phyloP scores from a whole-genome alignment of 768 basidiomycete genomes.

The Boletus rufocinnamomeus region DNA sequence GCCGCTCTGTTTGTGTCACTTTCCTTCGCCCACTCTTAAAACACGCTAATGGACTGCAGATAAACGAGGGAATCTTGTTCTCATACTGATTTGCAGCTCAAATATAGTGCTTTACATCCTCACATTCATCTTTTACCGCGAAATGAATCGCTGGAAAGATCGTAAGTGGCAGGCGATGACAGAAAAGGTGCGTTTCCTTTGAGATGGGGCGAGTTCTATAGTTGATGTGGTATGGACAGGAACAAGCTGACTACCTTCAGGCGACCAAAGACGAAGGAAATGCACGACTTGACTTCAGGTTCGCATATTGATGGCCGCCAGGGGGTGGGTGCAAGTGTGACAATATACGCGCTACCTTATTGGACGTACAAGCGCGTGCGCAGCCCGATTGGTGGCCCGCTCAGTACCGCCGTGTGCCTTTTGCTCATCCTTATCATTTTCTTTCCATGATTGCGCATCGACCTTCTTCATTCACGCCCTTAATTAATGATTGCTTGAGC shows the following conservation, averaged over 20 bases:
- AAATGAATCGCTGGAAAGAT: constrained; percentile 49
- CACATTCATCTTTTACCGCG: constrained; percentile 50
- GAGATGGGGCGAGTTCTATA: neutral
- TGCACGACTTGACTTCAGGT: constrained; percentile 56
- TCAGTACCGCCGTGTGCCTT: no score
- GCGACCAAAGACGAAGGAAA: constrained; percentile 64
- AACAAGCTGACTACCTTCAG: constrained; percentile 56
- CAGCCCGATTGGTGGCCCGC: no score
- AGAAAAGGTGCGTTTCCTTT: constrained; percentile 37
- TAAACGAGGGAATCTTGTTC: constrained; percentile 56
- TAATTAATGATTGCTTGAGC: no score
- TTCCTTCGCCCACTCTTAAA: neutral
- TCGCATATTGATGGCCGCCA: constrained; percentile 44
- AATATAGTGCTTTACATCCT: constrained; percentile 46
- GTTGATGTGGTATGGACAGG: constrained; percentile 32
- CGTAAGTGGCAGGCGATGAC: constrained; percentile 54
- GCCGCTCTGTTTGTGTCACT: constrained; percentile 3
- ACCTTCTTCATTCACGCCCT: no score
- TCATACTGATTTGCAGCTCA: constrained; percentile 55
- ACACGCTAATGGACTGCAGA: constrained; percentile 36
- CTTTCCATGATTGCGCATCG: no score
- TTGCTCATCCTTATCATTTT: no score
- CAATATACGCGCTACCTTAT: no score
- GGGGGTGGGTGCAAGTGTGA: neutral
- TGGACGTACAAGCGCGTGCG: no score